A percentile compares a stretch with the other conserved stretches of the same genome.
These are phyloP conservation scores for Calonectria hawksworthii DNA, from an alignment of 2,329 filamentous ascomycete species.

Conservation along the genomic window DNA sequence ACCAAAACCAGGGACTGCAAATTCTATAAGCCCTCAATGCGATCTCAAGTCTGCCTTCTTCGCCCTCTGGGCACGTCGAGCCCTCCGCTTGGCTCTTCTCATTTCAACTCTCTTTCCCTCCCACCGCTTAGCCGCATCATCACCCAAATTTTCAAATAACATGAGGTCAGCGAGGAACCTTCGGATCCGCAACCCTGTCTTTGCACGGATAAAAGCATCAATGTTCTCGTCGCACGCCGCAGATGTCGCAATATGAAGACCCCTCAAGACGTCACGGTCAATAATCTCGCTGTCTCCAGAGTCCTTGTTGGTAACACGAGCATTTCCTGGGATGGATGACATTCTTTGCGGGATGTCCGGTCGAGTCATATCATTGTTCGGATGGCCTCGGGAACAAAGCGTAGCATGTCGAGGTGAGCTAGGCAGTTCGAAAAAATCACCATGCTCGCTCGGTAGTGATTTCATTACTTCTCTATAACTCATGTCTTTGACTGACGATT, in stretches of 20 bases:
- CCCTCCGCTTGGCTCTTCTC: slow-evolving; percentile 53
- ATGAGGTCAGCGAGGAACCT: slow-evolving; percentile 69
- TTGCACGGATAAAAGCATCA: slow-evolving; percentile 64
- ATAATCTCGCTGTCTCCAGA: slow-evolving; percentile 56
- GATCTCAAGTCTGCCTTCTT: slow-evolving; percentile 22
- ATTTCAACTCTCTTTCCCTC: slow-evolving; percentile 50
- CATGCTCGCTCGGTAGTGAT: background rate
- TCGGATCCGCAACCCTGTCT: slow-evolving; percentile 67
- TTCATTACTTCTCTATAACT: background rate
- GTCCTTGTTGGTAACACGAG: slow-evolving; percentile 41
- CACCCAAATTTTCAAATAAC: slow-evolving; percentile 62
- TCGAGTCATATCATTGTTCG: slow-evolving; percentile 41
- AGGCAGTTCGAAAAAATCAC: background rate
- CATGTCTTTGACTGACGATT: background rate
- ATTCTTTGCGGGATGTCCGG: slow-evolving; percentile 54
- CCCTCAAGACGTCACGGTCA: slow-evolving; percentile 67
- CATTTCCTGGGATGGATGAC: slow-evolving; percentile 50
- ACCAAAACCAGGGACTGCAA: background rate
- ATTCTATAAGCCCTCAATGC: background rate
- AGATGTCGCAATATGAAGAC: slow-evolving; percentile 67
- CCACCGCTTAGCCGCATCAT: slow-evolving; percentile 43
- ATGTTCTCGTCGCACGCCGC: slow-evolving; percentile 69
- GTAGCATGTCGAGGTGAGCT: slow-evolving; percentile 39
- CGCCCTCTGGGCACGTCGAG: slow-evolving; percentile 51
- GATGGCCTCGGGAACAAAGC: slow-evolving; percentile 47